Evolutionary conservation across 148 eudicot genomes (phyloP).

Genomic region (Silene conica): DNA sequence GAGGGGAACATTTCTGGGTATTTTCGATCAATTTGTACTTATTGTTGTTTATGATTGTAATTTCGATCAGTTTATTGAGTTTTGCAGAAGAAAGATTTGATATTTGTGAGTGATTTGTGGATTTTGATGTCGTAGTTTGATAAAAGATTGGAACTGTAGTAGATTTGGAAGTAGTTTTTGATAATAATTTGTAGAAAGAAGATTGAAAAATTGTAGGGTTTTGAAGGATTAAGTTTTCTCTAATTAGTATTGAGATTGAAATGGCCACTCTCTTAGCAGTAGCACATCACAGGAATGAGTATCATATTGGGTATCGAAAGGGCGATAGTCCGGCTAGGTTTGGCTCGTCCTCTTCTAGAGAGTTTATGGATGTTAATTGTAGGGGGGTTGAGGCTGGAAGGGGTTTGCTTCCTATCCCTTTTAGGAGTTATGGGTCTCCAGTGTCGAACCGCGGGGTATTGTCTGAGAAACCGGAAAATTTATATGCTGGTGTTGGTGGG

Average conservation of each 20-base stretch:
- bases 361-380: constrained; percentile 58
- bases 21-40: constrained; percentile 23
- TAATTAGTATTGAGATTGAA: background rate
- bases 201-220: constrained; percentile 11
- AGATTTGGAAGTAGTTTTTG: constrained; percentile 24
- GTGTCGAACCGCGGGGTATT: constrained; percentile 29
- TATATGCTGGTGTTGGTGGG: constrained; percentile 21
- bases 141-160: constrained; percentile 7
- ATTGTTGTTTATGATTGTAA: constrained; percentile 24
- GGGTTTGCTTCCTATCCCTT: constrained; percentile 53
- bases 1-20: constrained; percentile 15
- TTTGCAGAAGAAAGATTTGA: constrained; percentile 39
- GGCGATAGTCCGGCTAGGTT: constrained; percentile 29
- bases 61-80: constrained; percentile 26
- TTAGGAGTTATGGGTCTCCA: constrained; percentile 31
- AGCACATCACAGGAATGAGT: constrained; percentile 58
- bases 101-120: constrained; percentile 11
- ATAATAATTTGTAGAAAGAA: constrained; percentile 5
- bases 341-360: constrained; percentile 38
- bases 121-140: constrained; percentile 16
- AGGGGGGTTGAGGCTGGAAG: constrained; percentile 55
- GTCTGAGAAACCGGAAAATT: constrained; percentile 44
- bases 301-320: constrained; percentile 34
- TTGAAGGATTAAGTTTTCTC: constrained; percentile 18
- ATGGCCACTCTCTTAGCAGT: constrained; percentile 73